Percentiles rank a stretch among this genome's conserved stretches.
Evolutionary conservation across 345 rosid species (phyloP).

Genomic region (Gossypium herbaceum): DNA sequence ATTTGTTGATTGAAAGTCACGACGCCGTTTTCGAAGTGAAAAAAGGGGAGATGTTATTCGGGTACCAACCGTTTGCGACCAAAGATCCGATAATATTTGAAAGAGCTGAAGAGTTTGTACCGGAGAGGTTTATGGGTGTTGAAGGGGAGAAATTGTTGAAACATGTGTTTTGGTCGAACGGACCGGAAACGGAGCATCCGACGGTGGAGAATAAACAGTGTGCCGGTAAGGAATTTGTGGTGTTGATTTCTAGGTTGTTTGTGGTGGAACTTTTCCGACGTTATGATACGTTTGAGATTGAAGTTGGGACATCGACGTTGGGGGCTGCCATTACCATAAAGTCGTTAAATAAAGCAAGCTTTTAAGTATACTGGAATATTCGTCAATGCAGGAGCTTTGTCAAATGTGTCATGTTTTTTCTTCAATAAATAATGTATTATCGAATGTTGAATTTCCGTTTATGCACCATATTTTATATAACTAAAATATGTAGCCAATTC

Average conservation of each 20-base stretch:
- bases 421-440: too few relatives aligned
- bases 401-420: background rate
- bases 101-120: slow-evolving; percentile 62
- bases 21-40: slow-evolving; percentile 68
- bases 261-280: slow-evolving; percentile 72
- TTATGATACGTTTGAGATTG: slow-evolving; percentile 75
- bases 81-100: slow-evolving; percentile 72
- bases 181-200: slow-evolving; percentile 68
- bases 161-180: slow-evolving; percentile 89
- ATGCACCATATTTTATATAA: too few relatives aligned
- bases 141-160: slow-evolving; percentile 63
- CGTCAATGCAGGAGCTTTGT: background rate
- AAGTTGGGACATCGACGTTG: slow-evolving; percentile 45
- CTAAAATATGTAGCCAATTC: too few relatives aligned
- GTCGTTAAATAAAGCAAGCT: slow-evolving; percentile 63
- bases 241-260: slow-evolving; percentile 59
- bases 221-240: slow-evolving; percentile 84
- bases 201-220: slow-evolving; percentile 72
- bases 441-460: too few relatives aligned
- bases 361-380: background rate
- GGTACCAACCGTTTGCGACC: slow-evolving; percentile 83
- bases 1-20: slow-evolving; percentile 72
- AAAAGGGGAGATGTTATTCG: slow-evolving; percentile 74
- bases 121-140: slow-evolving; percentile 68
- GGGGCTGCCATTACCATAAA: slow-evolving; percentile 54